A percentile compares a stretch with the other conserved stretches of the same genome.
Evolutionary conservation across 805 yeast genomes (phyloP).

Genomic region (Zygosaccharomyces bailii): DNA sequence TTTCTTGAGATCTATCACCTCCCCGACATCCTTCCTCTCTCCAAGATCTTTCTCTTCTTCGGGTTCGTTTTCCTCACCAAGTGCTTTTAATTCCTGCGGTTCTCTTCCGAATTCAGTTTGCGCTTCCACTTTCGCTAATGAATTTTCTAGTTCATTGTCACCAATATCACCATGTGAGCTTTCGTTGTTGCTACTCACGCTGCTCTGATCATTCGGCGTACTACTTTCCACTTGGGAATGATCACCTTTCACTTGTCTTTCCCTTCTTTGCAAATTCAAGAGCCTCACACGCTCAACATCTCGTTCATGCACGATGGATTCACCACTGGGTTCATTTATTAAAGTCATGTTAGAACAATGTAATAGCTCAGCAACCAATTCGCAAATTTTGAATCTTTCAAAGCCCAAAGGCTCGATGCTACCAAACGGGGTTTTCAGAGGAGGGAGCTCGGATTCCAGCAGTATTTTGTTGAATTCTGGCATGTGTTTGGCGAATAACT

Average conservation of each 20-base stretch:
- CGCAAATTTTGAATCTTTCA: constrained; percentile 89
- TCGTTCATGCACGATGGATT: constrained; percentile 62
- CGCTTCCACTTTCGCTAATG: too few species aligned
- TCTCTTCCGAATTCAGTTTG: too few species aligned
- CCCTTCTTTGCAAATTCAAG: constrained; percentile 21
- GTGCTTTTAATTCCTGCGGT: too few species aligned
- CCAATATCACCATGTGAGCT: constrained; percentile 19
- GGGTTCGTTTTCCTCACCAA: too few species aligned
- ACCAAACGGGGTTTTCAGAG: constrained; percentile 45
- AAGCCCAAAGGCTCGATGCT: constrained; percentile 81
- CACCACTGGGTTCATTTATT: constrained; percentile 73
- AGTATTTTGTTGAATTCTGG: constrained; percentile 64
- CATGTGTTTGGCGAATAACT: constrained; percentile 70
- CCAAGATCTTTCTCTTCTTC: not conserved
- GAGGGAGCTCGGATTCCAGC: constrained; percentile 36
- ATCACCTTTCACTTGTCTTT: constrained; percentile 6
- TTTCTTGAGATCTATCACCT: not conserved
- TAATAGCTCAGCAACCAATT: constrained; percentile 85
- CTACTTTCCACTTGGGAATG: constrained; percentile 20
- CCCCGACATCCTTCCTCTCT: not conserved
- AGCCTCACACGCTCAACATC: constrained; percentile 54
- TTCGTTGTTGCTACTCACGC: constrained; percentile 4
- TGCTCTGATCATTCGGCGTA: constrained; percentile 10
- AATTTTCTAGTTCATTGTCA: constrained; percentile 6
- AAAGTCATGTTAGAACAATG: constrained; percentile 96